phyloP scores from a whole-genome alignment of 2,329 filamentous ascomycete genomes.

The Lecanicillium sp. region DNA sequence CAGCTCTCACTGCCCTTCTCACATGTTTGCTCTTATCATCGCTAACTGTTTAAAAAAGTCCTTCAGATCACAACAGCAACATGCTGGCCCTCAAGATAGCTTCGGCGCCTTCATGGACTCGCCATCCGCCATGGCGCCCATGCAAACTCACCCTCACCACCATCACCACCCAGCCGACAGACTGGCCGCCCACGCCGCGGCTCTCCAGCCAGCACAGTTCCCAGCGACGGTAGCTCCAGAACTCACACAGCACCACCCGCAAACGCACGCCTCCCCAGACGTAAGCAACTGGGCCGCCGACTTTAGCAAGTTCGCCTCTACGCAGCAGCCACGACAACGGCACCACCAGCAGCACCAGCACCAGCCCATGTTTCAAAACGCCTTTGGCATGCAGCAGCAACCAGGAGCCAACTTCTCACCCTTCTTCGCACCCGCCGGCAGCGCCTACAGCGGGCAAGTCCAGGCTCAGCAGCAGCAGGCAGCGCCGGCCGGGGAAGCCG shows the following conservation, averaged over 20 bases:
- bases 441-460: conserved; percentile 13
- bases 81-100: conserved; percentile 18
- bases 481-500: conserved; percentile 17
- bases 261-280: conserved; percentile 14
- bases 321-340: conserved; percentile 9
- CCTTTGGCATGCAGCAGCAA: conserved; percentile 20
- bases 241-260: conserved; percentile 16
- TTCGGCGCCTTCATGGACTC: conserved; percentile 29
- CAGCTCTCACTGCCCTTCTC: neutral
- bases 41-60: conserved; percentile 17
- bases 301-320: conserved; percentile 24
- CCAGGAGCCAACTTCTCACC: conserved; percentile 16
- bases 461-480: conserved; percentile 16
- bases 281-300: conserved; percentile 28
- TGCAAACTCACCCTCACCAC: too few relatives aligned
- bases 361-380: conserved; percentile 20
- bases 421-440: conserved; percentile 19
- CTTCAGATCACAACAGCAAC: conserved; percentile 24
- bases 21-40: conserved; percentile 15
- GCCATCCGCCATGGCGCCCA: conserved; percentile 17
- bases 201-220: conserved; percentile 19
- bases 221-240: conserved; percentile 15
- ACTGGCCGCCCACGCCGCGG: conserved; percentile 25
- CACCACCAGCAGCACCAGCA: conserved; percentile 16
- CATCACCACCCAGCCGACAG: conserved; percentile 25